phyloP scores from a whole-genome alignment of 1,284 basidiomycete species.

The Trichosporon sp. region DNA sequence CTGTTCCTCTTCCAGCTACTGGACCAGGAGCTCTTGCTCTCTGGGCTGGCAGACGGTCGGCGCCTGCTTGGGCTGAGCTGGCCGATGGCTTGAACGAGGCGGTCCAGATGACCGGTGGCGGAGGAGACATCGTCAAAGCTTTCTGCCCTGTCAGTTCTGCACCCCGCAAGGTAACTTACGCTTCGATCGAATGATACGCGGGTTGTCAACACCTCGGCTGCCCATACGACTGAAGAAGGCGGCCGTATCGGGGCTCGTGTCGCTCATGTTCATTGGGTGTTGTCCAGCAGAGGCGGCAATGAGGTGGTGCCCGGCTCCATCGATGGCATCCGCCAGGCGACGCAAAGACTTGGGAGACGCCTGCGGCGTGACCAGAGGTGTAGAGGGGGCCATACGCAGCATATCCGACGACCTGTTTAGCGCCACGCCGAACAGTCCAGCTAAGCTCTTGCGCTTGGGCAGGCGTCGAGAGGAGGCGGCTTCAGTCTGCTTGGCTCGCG shows the following conservation, averaged over 20 bases:
- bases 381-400: neutral
- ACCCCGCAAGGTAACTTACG: neutral
- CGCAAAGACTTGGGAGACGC: neutral
- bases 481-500: too few species aligned
- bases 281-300: neutral
- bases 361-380: neutral
- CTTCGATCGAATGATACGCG: neutral
- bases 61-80: neutral
- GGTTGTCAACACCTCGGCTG: neutral
- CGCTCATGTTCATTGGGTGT: neutral
- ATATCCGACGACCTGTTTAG: constrained; percentile 1
- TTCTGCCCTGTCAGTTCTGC: neutral
- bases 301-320: neutral
- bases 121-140: neutral
- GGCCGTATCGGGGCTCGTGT: constrained; percentile 5
- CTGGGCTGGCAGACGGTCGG: neutral
- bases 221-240: neutral
- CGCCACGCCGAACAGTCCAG: neutral
- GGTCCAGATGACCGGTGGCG: neutral
- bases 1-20: neutral
- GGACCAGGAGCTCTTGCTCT: neutral
- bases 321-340: neutral
- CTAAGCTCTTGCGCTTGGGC: constrained; percentile 15
- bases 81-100: neutral
- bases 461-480: neutral